These are phyloP conservation scores for Sorghum bicolor DNA, from an alignment of 176 grass and related monocot species.

Conservation along the genomic window Sorghum_bicolor_NCBIv3 NC_012873.2:58883001-58883500, in stretches of 20 bases:
- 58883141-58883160: conserved; percentile 22
- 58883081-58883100: conserved; percentile 21
- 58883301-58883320: conserved; percentile 61
- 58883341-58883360: conserved; percentile 91
- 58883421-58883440: conserved; percentile 99
- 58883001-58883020: conserved; percentile 54
- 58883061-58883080: conserved; percentile 33
- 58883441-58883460: conserved; percentile 88
- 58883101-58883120: conserved; percentile 50
- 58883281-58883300: conserved; percentile 54
- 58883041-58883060: conserved; percentile 51
- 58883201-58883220: conserved; percentile 51
- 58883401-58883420: conserved; percentile 99
- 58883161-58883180: conserved; percentile 48
- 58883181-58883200: conserved; percentile 47
- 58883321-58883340: conserved; percentile 92
- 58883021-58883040: conserved; percentile 42
- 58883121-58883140: conserved; percentile 51
- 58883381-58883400: conserved; percentile 82
- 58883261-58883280: conserved; percentile 57
- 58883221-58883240: conserved; percentile 51
- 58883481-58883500: conserved; percentile 45
- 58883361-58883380: conserved; percentile 95
- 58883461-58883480: conserved; percentile 42
- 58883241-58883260: conserved; percentile 60